These are phyloP conservation scores for Fusarium abutilonis DNA, from an alignment of 2,329 filamentous ascomycete genomes.

Conservation along the genomic window DNA sequence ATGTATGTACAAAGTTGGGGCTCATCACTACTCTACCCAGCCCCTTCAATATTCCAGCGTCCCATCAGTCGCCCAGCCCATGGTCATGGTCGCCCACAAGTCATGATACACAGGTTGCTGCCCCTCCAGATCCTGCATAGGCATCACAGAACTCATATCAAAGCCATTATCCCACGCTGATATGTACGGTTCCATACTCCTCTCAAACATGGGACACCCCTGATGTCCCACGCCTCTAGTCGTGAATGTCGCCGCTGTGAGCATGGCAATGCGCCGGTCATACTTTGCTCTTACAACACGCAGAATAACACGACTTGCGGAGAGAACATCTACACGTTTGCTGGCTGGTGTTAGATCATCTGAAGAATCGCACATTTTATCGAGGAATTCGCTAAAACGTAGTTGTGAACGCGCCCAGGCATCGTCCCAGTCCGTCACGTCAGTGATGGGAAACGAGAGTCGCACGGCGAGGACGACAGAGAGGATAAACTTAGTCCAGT, in stretches of 20 bases:
- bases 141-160: conserved; percentile 27
- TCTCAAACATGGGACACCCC: conserved; percentile 63
- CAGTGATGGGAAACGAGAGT: conserved; percentile 57
- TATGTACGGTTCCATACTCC: conserved; percentile 58
- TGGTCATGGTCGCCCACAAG: conserved; percentile 61
- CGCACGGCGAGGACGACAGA: conserved; percentile 56
- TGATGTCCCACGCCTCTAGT: conserved; percentile 14
- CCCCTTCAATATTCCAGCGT: conserved; percentile 6
- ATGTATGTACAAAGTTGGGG: neutral
- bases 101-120: conserved; percentile 53
- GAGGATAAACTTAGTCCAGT: conserved; percentile 57
- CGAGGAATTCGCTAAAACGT: conserved; percentile 53
- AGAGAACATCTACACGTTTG: conserved; percentile 54
- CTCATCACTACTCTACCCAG: neutral
- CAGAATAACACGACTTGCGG: conserved; percentile 59
- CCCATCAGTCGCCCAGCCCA: conserved; percentile 53
- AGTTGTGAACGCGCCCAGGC: conserved; percentile 53
- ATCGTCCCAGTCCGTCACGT: conserved; percentile 51
- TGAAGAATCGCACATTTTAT: conserved; percentile 46
- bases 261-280: conserved; percentile 51
- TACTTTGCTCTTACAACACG: conserved; percentile 59
- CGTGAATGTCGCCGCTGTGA: conserved; percentile 26
- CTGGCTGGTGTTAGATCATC: conserved; percentile 38
- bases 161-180: conserved; percentile 57
- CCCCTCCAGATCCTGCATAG: conserved; percentile 16